A percentile compares a stretch with the other conserved stretches of the same genome.
phyloP scores from a whole-genome alignment of 306 rosid genomes.

The Gillenia trifoliata region DNA sequence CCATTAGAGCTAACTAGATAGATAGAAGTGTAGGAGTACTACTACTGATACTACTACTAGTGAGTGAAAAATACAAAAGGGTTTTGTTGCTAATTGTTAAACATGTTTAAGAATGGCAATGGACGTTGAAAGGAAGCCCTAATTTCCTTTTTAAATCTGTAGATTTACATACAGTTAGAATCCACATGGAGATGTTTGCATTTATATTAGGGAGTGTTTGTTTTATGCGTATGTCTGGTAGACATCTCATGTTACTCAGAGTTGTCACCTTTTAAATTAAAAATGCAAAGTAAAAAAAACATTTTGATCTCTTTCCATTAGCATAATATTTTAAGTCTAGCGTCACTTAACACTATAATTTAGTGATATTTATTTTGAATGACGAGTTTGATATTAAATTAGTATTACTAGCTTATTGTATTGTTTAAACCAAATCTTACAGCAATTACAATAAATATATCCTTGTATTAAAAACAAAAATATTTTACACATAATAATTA shows the following conservation, averaged over 20 bases:
- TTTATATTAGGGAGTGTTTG: conserved; percentile 39
- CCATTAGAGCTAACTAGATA: conserved; percentile 32
- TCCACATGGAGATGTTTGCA: conserved; percentile 64
- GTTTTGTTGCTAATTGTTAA: conserved; percentile 34
- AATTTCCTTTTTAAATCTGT: background rate
- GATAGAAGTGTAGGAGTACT: background rate
- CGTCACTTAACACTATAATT: too few species aligned
- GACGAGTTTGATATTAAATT: too few species aligned
- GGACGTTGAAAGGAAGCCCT: conserved; percentile 29
- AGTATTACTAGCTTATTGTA: too few species aligned
- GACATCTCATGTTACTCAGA: conserved; percentile 74
- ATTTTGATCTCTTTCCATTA: conserved; percentile 6
- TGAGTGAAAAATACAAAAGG: background rate
- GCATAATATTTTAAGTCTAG: conserved; percentile 4
- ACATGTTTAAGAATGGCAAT: conserved; percentile 37
- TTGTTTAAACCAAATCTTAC: too few species aligned
- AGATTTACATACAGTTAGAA: conserved; percentile 40
- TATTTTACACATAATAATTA: too few species aligned
- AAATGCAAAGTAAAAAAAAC: conserved; percentile 38
- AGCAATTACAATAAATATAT: too few species aligned
- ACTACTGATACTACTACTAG: background rate
- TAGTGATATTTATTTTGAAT: too few species aligned
- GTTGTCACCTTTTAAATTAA: conserved; percentile 64
- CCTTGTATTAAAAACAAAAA: too few species aligned
- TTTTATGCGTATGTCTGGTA: conserved; percentile 36